Evolutionary conservation across 2,329 filamentous ascomycete species (phyloP).

Genomic region (Penicillium griseofulvum): DNA sequence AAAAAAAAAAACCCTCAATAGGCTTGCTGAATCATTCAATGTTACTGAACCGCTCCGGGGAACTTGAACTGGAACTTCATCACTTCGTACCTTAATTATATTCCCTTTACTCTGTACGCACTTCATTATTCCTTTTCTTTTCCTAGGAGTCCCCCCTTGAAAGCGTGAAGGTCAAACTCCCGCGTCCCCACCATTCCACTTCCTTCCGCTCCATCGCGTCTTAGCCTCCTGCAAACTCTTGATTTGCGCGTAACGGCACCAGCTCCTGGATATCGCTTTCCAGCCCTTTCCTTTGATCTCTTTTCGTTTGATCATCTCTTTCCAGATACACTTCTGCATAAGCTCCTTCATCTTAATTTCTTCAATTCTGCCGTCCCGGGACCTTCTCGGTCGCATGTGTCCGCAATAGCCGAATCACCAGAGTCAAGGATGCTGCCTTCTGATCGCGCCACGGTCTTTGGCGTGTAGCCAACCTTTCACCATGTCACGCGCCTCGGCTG

Average conservation of each 20-base stretch:
- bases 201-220: conserved; percentile 13
- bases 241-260: conserved; percentile 15
- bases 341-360: conserved; percentile 1
- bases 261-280: not conserved
- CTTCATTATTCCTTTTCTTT: not conserved
- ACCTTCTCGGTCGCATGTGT: conserved; percentile 21
- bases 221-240: conserved; percentile 13
- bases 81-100: not conserved
- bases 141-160: conserved; percentile 8
- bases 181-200: conserved; percentile 14
- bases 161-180: conserved; percentile 8
- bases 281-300: not conserved
- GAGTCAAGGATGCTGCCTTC: conserved; percentile 43
- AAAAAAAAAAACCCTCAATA: too few relatives aligned
- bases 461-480: conserved; percentile 50
- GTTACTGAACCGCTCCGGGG: not conserved
- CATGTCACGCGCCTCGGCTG: conserved; percentile 78
- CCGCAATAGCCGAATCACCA: conserved; percentile 18
- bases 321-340: not conserved
- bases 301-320: not conserved
- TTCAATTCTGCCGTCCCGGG: conserved; percentile 2
- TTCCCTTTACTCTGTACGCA: not conserved
- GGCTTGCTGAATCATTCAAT: conserved; percentile 1
- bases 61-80: conserved; percentile 1
- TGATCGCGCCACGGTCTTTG: conserved; percentile 34